Base-by-base conservation (phyloP, 805 yeast species). In the Wickerhamomyces xylosicus region DNA sequence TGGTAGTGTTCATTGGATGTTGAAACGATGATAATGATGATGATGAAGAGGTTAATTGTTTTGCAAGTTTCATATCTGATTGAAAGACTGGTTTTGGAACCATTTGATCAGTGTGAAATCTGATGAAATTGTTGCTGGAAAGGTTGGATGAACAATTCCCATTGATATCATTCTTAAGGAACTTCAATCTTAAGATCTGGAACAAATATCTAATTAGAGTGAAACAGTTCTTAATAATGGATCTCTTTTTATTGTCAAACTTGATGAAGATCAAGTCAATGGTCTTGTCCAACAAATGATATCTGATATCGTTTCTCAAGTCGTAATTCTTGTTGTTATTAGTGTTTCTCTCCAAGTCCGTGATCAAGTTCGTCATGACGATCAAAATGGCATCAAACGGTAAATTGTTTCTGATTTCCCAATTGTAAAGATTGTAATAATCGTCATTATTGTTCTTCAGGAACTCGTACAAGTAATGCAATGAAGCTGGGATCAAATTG, bases 341-440 rank as follows among this genome's bases (percentile, higher is more conserved):
- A 11, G 56, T 47, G 41, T 62, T 61, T 40, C 50, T 50, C 32
- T 52, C 57, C 50, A 74, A 60, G 50, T 75, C 77, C 7, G 74
- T 69, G 2, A 72, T 66, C 37, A 76, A 61, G 25, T 75, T 71
- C 13, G 73, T 69, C 46, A 72, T 60, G 42, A 74, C 57, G 38
- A 75, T 52, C 13, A 74, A 69, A 14, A 76, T 64, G 7, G 78
- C 73, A 53, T 76, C 80, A 37, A 75, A 61, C 3, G 83, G 83
- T 36, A 76, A 66, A n/a, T 74, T 72, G 34, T 78, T 62, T 48
- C 75, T 69, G 36, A 75, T 64, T 45, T 74, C 76, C 82, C 82
- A 76, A 47, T 75, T 76, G 53, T 62, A 76, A 40, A 68, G 65
- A 5, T 74, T 74, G 50, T 68, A 72, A 37, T 69, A 65, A 34